Base-by-base conservation (phyloP, 2,329 filamentous ascomycete genomes). In the Sporothrix curviconia region DNA sequence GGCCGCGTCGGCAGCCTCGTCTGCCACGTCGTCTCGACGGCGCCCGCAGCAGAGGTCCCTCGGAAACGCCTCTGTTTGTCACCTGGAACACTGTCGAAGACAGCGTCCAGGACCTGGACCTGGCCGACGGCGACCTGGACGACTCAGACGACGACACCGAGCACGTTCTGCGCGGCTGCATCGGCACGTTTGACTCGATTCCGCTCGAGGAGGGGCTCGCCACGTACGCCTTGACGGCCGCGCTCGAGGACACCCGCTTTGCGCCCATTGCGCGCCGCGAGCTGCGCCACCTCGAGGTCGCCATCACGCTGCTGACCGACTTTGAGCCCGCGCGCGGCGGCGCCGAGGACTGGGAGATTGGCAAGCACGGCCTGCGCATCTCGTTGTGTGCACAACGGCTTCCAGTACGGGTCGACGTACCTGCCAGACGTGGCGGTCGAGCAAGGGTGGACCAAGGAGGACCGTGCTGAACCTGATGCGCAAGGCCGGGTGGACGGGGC, bases 401-500 rank as follows among this genome's bases (percentile, higher is more conserved):
- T 84, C 51, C 82, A 87, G 47, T 90, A 90, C 68, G 89, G 91
- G 15, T 82, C 90, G 1, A 66, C 94, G 0, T 99, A 97, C 67
- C 79, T 99, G 14, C 94, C 94, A 0, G 90, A 96, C 68, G 91
- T 99, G 6, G 88, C 92, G 9, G 76, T 81, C 1, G 94, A 99
- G 76, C 94, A 97, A 70, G 92, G 90, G 15, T 99, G 94, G 94
- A 89, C 82, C 11, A 92, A 94, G 72, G 92, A 97, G 69, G 78
- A 89, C 92, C 0, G 72, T 99, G 3, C 80, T 91, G 55, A 95
- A 89, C 71, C 74, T 97, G 68, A 94, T 96, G 86, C 81, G 90
- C 59, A 99, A 99, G 78, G 92, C 92, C 0, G 94, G 94, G 1
- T 99, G 92, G 92, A 80, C 80, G 58, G 91, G 90, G 1, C 90